Conservation (phyloP, 106 monocot species). For the Iris macrosiphon region DNA sequence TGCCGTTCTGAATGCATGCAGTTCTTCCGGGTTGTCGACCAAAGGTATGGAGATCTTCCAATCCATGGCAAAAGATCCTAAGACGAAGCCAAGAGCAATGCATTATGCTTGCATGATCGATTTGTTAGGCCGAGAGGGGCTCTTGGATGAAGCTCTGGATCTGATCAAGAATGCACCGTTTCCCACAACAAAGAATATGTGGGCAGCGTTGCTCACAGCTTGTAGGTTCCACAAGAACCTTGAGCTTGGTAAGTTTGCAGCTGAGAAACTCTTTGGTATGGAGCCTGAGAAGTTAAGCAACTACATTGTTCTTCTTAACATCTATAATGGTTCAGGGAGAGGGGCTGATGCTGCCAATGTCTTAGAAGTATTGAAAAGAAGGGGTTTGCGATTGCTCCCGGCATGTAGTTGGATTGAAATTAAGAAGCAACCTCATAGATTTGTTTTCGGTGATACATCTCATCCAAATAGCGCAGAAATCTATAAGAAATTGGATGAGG, state of each 20-base stretch:
- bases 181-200: slow-evolving; percentile 69
- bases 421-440: slow-evolving; percentile 54
- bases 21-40: slow-evolving; percentile 48
- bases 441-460: slow-evolving; percentile 66
- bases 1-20: slow-evolving; percentile 70
- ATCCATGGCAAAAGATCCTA: slow-evolving; percentile 41
- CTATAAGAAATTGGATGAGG: slow-evolving; percentile 46
- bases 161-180: slow-evolving; percentile 72
- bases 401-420: slow-evolving; percentile 89
- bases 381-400: slow-evolving; percentile 45
- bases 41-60: slow-evolving; percentile 73
- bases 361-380: slow-evolving; percentile 41
- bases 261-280: slow-evolving; percentile 71
- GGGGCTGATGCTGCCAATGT: slow-evolving; percentile 49
- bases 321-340: slow-evolving; percentile 50
- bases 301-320: slow-evolving; percentile 75
- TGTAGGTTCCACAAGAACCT: slow-evolving; percentile 73
- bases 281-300: slow-evolving; percentile 76
- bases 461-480: slow-evolving; percentile 53
- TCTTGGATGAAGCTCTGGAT: slow-evolving; percentile 56
- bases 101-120: slow-evolving; percentile 98
- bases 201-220: slow-evolving; percentile 92
- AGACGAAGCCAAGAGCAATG: no score
- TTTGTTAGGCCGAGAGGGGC: slow-evolving; percentile 75
- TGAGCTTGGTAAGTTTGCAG: slow-evolving; percentile 73